phyloP scores from a whole-genome alignment of 2,329 filamentous ascomycete genomes.

The Aspergillus clavatus region DNA sequence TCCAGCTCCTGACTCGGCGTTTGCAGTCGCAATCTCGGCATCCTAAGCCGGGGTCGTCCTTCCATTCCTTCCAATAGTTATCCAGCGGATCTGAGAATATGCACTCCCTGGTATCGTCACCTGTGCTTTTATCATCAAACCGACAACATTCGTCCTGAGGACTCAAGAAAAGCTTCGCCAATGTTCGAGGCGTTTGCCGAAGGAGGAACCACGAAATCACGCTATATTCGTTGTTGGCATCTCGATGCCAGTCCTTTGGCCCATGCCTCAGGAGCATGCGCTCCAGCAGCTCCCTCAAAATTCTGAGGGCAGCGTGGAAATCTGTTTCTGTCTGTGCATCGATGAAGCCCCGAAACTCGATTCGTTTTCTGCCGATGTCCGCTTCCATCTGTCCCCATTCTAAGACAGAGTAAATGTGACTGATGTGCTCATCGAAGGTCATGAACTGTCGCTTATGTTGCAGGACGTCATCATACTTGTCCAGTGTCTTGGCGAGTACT shows the following conservation, averaged over 20 bases:
- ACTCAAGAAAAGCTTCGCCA: constrained; percentile 23
- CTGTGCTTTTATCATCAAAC: constrained; percentile 16
- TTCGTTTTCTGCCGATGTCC: constrained; percentile 22
- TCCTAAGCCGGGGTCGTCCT: constrained; percentile 19
- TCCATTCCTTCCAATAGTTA: constrained; percentile 26
- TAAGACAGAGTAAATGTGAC: constrained; percentile 21
- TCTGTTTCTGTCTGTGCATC: constrained; percentile 23
- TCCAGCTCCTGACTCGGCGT: constrained; percentile 23
- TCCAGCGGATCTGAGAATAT: constrained; percentile 23
- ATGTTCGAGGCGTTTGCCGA: constrained; percentile 20
- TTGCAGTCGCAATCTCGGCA: constrained; percentile 24
- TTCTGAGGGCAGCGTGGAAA: constrained; percentile 25
- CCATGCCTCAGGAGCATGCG: constrained; percentile 28
- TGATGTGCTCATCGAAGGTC: constrained; percentile 18
- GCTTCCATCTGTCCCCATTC: constrained; percentile 21
- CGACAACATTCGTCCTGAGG: constrained; percentile 24
- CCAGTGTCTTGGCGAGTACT: constrained; percentile 13
- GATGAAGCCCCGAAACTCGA: constrained; percentile 21
- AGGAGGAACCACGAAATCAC: constrained; percentile 28
- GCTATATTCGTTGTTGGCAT: constrained; percentile 23
- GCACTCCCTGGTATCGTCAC: constrained; percentile 13
- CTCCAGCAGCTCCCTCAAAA: constrained; percentile 27
- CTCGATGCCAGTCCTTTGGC: constrained; percentile 23
- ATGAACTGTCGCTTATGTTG: constrained; percentile 8
- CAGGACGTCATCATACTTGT: constrained; percentile 19